Evolutionary conservation across 306 rosid genomes (phyloP), one percentile per base, ranked within the genome.

Genomic region (Oemleria cerasiformis): DNA sequence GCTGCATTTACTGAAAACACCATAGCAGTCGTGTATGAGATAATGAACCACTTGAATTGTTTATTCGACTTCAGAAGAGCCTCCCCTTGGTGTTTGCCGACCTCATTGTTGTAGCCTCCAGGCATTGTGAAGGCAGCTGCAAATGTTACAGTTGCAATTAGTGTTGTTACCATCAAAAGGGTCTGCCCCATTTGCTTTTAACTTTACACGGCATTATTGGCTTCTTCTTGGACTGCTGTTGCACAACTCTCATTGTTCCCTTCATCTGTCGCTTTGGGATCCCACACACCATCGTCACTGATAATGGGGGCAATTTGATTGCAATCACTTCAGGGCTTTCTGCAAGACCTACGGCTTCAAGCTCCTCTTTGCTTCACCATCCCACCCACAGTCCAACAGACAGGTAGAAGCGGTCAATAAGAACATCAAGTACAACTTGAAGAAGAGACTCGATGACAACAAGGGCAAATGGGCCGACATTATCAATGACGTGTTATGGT

Each of bases 121-220:
- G 70, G 55, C 70, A n/a, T 65, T 65, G 70, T 65, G 70, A 65
- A 65, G 0, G 42, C 55, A 0, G 55, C 70, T 45, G 42, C 7
- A 45, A 65, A 65, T 8, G 70, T 65, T 5, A 65, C 34, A 6
- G 54, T 65, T 43, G 54, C 19, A 12, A 65, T 65, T 1, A 65
- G 70, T 13, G 70, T 43, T n/a, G 70, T 55, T 43, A 65, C 70
- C 70, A 42, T 13, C 1, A 65, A 14, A 43, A 65, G 70, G 54
- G 70, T 65, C 54, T 65, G 70, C 2, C 70, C 70, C 38, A 44
- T 65, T 44, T 23, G 15, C 38, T 38, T 30, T 30, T 20, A 11
- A 7, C 39, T 20, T 48, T 44, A n/a, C n/a, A 34, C 6, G 6
- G 19, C 16, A n/a, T n/a, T n/a, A 40, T 5, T 44, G 38, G 55